Conservation (phyloP, 164 flowering plant genomes). For the Umbellularia californica region DNA sequence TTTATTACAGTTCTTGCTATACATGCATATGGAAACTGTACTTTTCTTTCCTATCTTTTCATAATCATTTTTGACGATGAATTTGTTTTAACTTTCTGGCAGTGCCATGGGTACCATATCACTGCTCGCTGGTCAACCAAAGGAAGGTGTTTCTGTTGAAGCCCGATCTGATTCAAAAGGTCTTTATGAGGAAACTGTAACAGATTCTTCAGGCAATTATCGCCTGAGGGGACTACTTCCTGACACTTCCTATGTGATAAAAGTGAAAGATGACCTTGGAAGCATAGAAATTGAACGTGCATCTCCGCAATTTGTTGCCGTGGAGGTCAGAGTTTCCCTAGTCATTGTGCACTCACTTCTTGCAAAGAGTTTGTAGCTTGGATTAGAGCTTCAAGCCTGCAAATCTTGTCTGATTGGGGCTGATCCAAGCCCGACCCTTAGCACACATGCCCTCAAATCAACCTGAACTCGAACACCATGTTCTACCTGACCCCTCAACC, state of each 20-base stretch:
- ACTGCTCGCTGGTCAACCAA: conserved; percentile 84
- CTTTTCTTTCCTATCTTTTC: not conserved
- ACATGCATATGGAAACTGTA: not conserved
- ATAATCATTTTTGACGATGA: not conserved
- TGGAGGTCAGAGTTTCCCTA: conserved; percentile 48
- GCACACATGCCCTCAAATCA: too few species aligned
- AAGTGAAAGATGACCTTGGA: conserved; percentile 53
- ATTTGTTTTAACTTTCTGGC: conserved; percentile 12
- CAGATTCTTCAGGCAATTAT: conserved; percentile 74
- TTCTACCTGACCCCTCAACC: too few species aligned
- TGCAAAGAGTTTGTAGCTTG: not conserved
- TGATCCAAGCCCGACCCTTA: too few species aligned
- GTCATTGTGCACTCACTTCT: not conserved
- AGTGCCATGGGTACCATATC: conserved; percentile 86
- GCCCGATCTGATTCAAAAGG: conserved; percentile 89
- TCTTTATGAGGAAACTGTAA: conserved; percentile 79
- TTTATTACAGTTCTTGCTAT: too few species aligned
- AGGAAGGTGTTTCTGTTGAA: conserved; percentile 82
- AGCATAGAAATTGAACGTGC: conserved; percentile 75
- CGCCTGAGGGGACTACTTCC: conserved; percentile 93
- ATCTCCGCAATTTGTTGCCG: conserved; percentile 67
- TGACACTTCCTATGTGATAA: conserved; percentile 62
- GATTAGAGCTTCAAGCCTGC: not conserved
- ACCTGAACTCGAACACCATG: too few species aligned
- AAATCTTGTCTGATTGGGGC: too few species aligned